Conservation (phyloP, 2,329 filamentous ascomycete species). For the Nannizzia gypsea region DNA sequence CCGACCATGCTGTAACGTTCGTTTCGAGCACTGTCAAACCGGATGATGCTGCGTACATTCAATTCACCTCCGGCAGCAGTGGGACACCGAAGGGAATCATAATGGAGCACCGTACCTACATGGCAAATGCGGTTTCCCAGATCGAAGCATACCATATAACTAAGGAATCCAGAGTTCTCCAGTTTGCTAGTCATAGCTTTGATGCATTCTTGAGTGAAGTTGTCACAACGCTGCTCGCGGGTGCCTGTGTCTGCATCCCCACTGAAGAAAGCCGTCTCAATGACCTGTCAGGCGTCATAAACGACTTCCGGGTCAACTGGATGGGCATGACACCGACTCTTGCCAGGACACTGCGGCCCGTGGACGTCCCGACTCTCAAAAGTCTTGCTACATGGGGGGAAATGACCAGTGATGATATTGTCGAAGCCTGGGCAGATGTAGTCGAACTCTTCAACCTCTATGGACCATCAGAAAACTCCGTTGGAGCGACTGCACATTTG, state of each 20-base stretch:
- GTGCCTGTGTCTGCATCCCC: slow-evolving; percentile 50
- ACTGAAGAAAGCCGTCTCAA: slow-evolving; percentile 37
- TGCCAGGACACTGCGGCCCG: slow-evolving; percentile 37
- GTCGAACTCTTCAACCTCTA: slow-evolving; percentile 30
- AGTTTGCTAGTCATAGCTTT: slow-evolving; percentile 26
- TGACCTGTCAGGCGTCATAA: slow-evolving; percentile 40
- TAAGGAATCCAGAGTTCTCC: slow-evolving; percentile 37
- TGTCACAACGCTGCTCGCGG: slow-evolving; percentile 39
- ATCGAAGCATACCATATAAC: neutral
- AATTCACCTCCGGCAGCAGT: slow-evolving; percentile 16
- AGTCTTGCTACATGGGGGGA: slow-evolving; percentile 25
- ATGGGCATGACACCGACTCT: slow-evolving; percentile 50
- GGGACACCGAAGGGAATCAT: slow-evolving; percentile 5
- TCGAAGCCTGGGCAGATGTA: slow-evolving; percentile 17
- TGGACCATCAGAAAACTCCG: slow-evolving; percentile 13
- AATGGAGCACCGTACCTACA: neutral
- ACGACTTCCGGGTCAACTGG: slow-evolving; percentile 41
- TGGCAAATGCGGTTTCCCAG: slow-evolving; percentile 19
- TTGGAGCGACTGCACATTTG: neutral
- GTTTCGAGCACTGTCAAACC: neutral
- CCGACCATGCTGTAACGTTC: neutral
- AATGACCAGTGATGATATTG: slow-evolving; percentile 16
- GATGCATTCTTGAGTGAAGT: slow-evolving; percentile 2
- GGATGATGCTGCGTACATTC: slow-evolving; percentile 22
- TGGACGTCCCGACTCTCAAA: slow-evolving; percentile 27